Evolutionary conservation across 805 yeast genomes (phyloP).

Genomic region (Saturnispora saitoi): DNA sequence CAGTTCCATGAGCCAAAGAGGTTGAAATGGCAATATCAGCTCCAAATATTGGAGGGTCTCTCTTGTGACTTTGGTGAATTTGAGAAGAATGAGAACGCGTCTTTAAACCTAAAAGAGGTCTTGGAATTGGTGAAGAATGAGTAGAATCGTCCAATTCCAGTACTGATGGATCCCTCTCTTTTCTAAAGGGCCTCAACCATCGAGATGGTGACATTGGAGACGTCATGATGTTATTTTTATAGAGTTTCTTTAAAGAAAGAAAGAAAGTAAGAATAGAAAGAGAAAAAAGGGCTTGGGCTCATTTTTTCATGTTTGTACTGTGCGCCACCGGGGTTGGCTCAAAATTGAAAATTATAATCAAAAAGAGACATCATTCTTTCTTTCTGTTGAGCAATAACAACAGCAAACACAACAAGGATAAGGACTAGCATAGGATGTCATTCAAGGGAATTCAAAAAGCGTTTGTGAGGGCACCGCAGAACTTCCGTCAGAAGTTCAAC

Average conservation of each 20-base stretch:
- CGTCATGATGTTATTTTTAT: neutral
- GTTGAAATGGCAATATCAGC: slow-evolving; percentile 67
- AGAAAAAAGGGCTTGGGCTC: neutral
- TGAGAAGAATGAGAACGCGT: slow-evolving; percentile 29
- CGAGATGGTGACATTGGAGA: slow-evolving; percentile 6
- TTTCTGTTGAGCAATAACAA: no score
- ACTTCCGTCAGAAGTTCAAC: slow-evolving; percentile 80
- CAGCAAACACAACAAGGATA: neutral
- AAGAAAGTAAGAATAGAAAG: neutral
- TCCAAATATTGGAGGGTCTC: slow-evolving; percentile 55
- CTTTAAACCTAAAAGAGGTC: slow-evolving; percentile 44
- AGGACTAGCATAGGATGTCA: slow-evolving; percentile 43
- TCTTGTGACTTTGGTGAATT: slow-evolving; percentile 17
- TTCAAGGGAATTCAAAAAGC: slow-evolving; percentile 82
- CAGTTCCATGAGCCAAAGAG: slow-evolving; percentile 66
- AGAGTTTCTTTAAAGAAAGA: neutral
- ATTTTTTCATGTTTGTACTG: neutral
- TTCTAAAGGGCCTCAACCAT: slow-evolving; percentile 4
- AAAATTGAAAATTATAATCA: neutral
- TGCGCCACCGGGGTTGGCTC: neutral
- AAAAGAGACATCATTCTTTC: no score
- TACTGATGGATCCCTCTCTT: slow-evolving; percentile 1
- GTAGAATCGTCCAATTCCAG: slow-evolving; percentile 3
- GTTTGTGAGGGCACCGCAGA: slow-evolving; percentile 82
- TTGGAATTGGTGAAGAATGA: slow-evolving; percentile 25